These are phyloP conservation scores for Nakazawaea pomicola DNA, from an alignment of 805 yeast species.

Conservation along the genomic window DNA sequence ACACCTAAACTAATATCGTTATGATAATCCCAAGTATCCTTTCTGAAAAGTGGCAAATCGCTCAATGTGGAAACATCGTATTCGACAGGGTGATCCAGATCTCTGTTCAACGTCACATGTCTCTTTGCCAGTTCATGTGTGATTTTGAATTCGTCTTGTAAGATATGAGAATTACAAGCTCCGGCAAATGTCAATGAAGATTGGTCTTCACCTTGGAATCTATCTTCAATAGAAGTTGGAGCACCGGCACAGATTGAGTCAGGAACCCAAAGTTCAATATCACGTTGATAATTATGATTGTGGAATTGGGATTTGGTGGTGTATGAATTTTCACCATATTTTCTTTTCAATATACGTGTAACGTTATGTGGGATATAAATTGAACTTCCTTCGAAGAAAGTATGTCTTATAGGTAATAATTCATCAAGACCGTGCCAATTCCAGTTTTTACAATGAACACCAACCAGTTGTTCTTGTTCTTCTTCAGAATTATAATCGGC, in stretches of 20 bases:
- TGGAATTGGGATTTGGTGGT: constrained; percentile 16
- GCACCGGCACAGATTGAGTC: constrained; percentile 31
- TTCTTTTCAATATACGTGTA: constrained; percentile 29
- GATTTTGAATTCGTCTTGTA: constrained; percentile 34
- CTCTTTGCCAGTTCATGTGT: constrained; percentile 7
- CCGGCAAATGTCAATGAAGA: constrained; percentile 33
- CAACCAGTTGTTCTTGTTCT: constrained; percentile 15
- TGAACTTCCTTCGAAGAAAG: constrained; percentile 41
- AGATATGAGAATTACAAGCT: constrained; percentile 30
- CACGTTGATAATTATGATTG: constrained; percentile 35
- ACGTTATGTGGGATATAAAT: constrained; percentile 39
- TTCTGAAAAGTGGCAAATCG: constrained; percentile 9
- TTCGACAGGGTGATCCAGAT: background rate
- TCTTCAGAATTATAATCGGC: background rate
- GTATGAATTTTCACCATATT: constrained; percentile 23
- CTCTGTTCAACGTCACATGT: constrained; percentile 1
- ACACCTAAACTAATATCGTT: constrained; percentile 1
- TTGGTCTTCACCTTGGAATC: too few relatives aligned
- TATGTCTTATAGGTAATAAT: constrained; percentile 37
- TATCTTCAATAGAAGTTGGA: too few relatives aligned
- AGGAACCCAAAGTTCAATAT: constrained; percentile 42
- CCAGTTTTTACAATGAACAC: constrained; percentile 24
- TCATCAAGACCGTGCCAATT: constrained; percentile 27
- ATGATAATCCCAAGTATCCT: constrained; percentile 8
- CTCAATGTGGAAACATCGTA: background rate